Evolutionary conservation across 768 basidiomycete genomes (phyloP), one percentile per base, ranked within the genome.

Genomic region (Russula vinacea): DNA sequence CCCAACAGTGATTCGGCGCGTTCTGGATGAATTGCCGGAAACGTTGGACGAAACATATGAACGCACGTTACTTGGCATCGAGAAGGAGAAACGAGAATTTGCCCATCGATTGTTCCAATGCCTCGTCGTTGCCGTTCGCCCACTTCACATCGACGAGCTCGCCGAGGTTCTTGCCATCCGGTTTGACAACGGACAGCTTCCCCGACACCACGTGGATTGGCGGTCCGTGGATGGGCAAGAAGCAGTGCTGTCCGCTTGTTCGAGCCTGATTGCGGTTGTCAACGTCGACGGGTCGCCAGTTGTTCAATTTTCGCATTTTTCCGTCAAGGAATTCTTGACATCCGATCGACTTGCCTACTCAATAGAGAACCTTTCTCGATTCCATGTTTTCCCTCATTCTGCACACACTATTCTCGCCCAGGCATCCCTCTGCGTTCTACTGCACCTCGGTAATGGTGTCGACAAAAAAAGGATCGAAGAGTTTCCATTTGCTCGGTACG

Each of bases 241-340:
- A 39, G 64, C 44, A 0, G 37, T 65, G 1, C 37, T 39, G 26
- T 61, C 58, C 9, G 58, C 60, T 0, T 55, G 45, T 29, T 55
- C 64, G 14, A 60, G 64, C 32, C 22, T 65, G 4, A 22, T 60
- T 29, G 2, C 22, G 0, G 17, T 65, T 1, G 42, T 55, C 37
- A 49, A 58, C n/a, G 64, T 59, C 2, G 26, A 47, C 19, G 54
- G 59, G 6, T 53, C 35, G 2, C 44, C 29, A 17, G 19, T 60
- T 1, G 64, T 65, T 5, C 64, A 65, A 17, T 65, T 65, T 40
- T 52, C 64, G 0, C 64, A 65, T 32, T 65, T 65, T n/a, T 65
- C 64, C 1, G 64, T 65, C 10, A 60, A 65, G 16, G 64, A 65
- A 19, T 65, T 49, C 59, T 60, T 65, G 44, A 54, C 40, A 17